Conservation (phyloP, 352 stramenopile species). For the Phytophthora aleatoria region DNA sequence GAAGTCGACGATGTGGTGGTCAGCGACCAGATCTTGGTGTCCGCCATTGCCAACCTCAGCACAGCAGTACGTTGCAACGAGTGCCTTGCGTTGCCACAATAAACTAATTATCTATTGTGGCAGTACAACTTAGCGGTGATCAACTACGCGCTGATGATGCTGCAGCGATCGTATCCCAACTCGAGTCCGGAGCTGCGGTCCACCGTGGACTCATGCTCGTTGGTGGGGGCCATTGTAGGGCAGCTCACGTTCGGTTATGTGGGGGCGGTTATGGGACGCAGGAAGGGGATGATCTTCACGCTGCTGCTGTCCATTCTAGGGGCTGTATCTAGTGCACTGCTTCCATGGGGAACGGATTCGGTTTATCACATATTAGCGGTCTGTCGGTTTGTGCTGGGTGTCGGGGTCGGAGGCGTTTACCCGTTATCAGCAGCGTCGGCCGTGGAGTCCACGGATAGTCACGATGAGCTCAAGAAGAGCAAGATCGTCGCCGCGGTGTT, state of each 20-base stretch:
- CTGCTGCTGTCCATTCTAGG: constrained; percentile 73
- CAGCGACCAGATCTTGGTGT: constrained; percentile 62
- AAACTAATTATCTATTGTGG: constrained; percentile 1
- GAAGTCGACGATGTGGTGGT: constrained; percentile 21
- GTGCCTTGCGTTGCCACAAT: neutral
- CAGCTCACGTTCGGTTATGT: constrained; percentile 86
- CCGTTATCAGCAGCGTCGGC: constrained; percentile 78
- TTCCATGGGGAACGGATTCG: constrained; percentile 56
- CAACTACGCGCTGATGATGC: constrained; percentile 71
- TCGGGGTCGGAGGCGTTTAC: constrained; percentile 85
- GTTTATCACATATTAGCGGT: constrained; percentile 71
- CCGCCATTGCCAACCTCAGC: constrained; percentile 82
- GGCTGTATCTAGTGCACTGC: constrained; percentile 53
- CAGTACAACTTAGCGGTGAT: constrained; percentile 85
- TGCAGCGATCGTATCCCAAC: constrained; percentile 53
- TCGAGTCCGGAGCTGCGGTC: constrained; percentile 62
- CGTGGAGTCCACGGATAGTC: constrained; percentile 44
- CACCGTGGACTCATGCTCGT: constrained; percentile 68
- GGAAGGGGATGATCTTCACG: constrained; percentile 80
- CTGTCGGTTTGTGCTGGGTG: constrained; percentile 74
- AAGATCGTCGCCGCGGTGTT: constrained; percentile 70
- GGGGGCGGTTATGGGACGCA: constrained; percentile 64
- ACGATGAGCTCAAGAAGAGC: constrained; percentile 59
- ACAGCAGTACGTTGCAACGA: constrained; percentile 52
- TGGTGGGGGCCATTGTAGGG: constrained; percentile 79